Evolutionary conservation across 2,329 filamentous ascomycete species (phyloP), one percentile per base, ranked within the genome.

Genomic region (Ophiostoma perfectum): DNA sequence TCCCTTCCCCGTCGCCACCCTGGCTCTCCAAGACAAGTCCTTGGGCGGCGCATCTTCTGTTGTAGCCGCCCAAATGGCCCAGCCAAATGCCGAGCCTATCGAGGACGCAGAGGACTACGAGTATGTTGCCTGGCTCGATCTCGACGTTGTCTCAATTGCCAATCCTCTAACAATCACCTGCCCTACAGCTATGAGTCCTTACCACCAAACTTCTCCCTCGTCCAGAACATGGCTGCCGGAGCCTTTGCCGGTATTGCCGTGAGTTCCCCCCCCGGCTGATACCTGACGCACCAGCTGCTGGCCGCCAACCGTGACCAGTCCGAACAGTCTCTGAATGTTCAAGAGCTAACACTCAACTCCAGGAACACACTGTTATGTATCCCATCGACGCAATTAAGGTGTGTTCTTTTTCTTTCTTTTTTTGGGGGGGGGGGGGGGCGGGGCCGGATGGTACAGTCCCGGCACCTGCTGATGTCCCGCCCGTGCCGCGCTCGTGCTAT

Each of bases 301-400:
- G n/a, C n/a, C n/a, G n/a, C n/a, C n/a, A n/a, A n/a, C n/a, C n/a
- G n/a, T n/a, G n/a, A n/a, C n/a, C n/a, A n/a, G n/a, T n/a, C n/a
- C n/a, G n/a, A n/a, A n/a, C n/a, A n/a, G n/a, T n/a, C n/a, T n/a
- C n/a, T n/a, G n/a, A 18, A 16, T 6, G 12, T 6, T 18, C 18
- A 39, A 41, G 12, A 39, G 38, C 69, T 70, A 39, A 72, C 65
- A 2, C 49, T 39, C 74, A 97, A 93, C n/a, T n/a, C n/a, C n/a
- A n/a, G n/a, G 94, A 98, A 82, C 94, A 98, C 80, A 96, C 94
- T 70, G 93, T 97, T 75, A 98, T 99, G 95, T 99, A 99, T 78
- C 95, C 95, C 27, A 91, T 99, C 77, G 95, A 99, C 81, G 88
- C 96, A 74, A 90, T 99, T 77, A 99, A 99, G 90, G 95, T 97